Conservation (phyloP, 2,329 filamentous ascomycete species). For the Rhinocladiella mackenziei region DNA sequence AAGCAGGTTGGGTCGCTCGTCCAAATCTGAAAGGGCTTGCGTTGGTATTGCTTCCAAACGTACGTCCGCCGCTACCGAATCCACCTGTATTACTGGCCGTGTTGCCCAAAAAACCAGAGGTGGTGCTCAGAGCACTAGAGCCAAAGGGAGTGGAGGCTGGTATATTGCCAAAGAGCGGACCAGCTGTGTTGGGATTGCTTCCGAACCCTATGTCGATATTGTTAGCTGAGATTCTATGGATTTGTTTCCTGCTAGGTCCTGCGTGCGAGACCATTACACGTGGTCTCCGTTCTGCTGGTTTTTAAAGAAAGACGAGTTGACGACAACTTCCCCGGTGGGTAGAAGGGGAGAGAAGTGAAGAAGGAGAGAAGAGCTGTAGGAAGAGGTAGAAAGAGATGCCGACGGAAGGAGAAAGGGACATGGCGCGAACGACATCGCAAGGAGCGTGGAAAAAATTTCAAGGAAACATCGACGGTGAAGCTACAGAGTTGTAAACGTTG, state of each 20-base stretch:
- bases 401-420: too few relatives aligned
- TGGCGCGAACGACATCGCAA: too few relatives aligned
- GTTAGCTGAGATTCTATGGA: slow-evolving; percentile 2
- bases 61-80: too few relatives aligned
- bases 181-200: slow-evolving; percentile 14
- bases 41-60: slow-evolving; percentile 24
- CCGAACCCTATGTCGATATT: slow-evolving; percentile 28
- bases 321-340: too few relatives aligned
- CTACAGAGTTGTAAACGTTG: too few relatives aligned
- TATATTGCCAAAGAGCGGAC: slow-evolving; percentile 27
- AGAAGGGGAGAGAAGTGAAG: too few relatives aligned
- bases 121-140: slow-evolving; percentile 23
- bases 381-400: too few relatives aligned
- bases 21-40: slow-evolving; percentile 43
- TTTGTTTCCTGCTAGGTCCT: slow-evolving; percentile 3
- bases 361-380: too few relatives aligned
- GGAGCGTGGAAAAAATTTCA: too few relatives aligned
- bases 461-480: slow-evolving; percentile 1
- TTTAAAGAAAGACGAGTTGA: too few relatives aligned
- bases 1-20: slow-evolving; percentile 41
- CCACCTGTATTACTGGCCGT: slow-evolving; percentile 19
- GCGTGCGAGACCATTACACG: slow-evolving; percentile 1
- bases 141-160: slow-evolving; percentile 26
- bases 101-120: slow-evolving; percentile 25
- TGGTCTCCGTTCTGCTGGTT: slow-evolving; percentile 1